These are phyloP conservation scores for Sporisorium reilianum DNA, from an alignment of 1,284 basidiomycete genomes.

Conservation along the genomic window DNA sequence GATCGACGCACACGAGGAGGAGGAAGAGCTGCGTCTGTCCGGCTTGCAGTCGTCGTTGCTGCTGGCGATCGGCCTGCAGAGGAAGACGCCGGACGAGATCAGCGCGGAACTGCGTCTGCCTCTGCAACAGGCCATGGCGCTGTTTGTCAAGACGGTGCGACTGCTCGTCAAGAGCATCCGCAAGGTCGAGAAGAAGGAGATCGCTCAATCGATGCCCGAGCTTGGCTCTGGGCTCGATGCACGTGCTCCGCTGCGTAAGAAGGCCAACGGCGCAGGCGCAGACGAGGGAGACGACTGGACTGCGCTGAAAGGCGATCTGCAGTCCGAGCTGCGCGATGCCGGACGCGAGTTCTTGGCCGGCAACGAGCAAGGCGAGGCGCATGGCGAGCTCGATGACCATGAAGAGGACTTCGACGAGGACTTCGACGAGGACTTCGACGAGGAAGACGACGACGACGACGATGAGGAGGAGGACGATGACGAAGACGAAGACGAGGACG, in stretches of 20 bases:
- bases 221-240: slow-evolving; percentile 24
- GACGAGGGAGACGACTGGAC: slow-evolving; percentile 33
- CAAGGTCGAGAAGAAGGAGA: slow-evolving; percentile 78
- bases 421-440: slow-evolving; percentile 24
- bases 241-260: slow-evolving; percentile 24
- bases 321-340: slow-evolving; percentile 55
- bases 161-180: slow-evolving; percentile 84
- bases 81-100: slow-evolving; percentile 85
- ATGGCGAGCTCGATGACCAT: slow-evolving; percentile 28
- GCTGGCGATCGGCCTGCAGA: slow-evolving; percentile 85
- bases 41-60: slow-evolving; percentile 62
- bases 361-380: slow-evolving; percentile 21
- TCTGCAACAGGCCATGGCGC: slow-evolving; percentile 86
- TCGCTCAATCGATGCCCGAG: slow-evolving; percentile 49
- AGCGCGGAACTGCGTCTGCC: slow-evolving; percentile 77
- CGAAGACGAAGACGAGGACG: slow-evolving; percentile 22
- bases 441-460: slow-evolving; percentile 19
- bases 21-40: slow-evolving; percentile 54
- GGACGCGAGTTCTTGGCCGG: slow-evolving; percentile 45
- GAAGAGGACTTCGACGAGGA: slow-evolving; percentile 19
- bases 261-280: slow-evolving; percentile 18
- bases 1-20: slow-evolving; percentile 41
- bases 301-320: slow-evolving; percentile 52
- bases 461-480: slow-evolving; percentile 18
- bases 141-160: slow-evolving; percentile 90